A percentile compares a stretch with the other conserved stretches of the same genome.
These are phyloP conservation scores for Penicillium sp. DNA, from an alignment of 2,329 filamentous ascomycete species.

Conservation along the genomic window DNA sequence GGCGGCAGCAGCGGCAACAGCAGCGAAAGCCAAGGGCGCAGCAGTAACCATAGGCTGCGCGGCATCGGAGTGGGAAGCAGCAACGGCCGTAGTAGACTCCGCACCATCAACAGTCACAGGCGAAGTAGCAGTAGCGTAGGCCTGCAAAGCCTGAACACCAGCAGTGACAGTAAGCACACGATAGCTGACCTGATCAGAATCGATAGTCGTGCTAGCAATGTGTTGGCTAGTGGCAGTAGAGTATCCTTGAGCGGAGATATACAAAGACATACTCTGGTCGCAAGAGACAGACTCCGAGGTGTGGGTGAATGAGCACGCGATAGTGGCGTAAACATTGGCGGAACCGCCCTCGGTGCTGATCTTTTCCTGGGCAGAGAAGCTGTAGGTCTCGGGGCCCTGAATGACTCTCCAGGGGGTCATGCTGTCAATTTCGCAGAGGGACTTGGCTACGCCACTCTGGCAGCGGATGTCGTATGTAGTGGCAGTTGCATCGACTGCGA, in stretches of 20 bases:
- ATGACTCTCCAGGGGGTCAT: constrained; percentile 5
- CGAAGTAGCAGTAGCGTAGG: constrained; percentile 6
- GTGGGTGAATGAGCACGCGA: constrained; percentile 10
- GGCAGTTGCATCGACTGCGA: not conserved
- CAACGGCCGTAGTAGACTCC: not conserved
- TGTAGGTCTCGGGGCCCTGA: constrained; percentile 11
- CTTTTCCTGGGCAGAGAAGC: not conserved
- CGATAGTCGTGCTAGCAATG: not conserved
- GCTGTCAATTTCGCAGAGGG: not conserved
- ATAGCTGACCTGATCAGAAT: not conserved
- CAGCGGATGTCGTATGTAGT: not conserved
- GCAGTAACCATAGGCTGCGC: not conserved
- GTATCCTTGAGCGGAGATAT: not conserved
- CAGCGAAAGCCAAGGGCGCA: constrained; percentile 1
- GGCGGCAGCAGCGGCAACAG: constrained; percentile 7
- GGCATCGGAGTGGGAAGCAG: too few relatives aligned
- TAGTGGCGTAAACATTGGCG: not conserved
- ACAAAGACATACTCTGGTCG: not conserved
- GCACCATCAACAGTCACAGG: not conserved
- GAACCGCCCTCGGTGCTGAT: not conserved
- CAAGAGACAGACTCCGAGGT: constrained; percentile 9
- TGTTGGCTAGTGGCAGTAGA: not conserved
- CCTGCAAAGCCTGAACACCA: not conserved
- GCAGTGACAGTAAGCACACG: constrained; percentile 1
- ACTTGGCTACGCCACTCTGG: not conserved